Conservation (phyloP, 176 grass and related monocot genomes). For the Eragrostis curvula region DNA sequence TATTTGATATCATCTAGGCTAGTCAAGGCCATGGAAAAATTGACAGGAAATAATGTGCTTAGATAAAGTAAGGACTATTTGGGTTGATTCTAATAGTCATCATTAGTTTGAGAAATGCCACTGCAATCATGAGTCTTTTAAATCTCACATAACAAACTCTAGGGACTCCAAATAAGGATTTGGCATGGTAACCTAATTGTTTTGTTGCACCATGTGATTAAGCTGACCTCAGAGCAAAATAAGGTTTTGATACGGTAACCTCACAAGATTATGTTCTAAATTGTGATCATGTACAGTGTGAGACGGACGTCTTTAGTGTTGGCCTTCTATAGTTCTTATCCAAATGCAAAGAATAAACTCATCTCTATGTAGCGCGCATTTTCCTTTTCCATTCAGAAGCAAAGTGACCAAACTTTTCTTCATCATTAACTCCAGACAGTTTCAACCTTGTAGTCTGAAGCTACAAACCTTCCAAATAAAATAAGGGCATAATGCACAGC, state of each 20-base stretch:
- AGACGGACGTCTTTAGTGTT: neutral
- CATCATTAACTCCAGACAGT: neutral
- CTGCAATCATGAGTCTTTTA: neutral
- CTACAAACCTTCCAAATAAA: neutral
- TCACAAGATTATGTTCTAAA: neutral
- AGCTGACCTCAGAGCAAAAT: neutral
- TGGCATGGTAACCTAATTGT: neutral
- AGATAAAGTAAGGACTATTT: neutral
- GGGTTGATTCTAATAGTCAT: slow-evolving; percentile 1
- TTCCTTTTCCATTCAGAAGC: neutral
- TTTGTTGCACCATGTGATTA: neutral
- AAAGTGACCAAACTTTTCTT: neutral
- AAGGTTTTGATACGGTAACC: neutral
- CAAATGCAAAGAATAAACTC: neutral
- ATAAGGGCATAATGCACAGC: neutral
- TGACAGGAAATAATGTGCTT: neutral
- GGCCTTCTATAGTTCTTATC: neutral
- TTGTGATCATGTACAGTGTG: neutral
- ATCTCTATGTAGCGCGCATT: neutral
- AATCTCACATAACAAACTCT: neutral
- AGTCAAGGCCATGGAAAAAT: neutral
- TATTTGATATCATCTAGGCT: neutral
- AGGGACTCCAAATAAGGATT: neutral
- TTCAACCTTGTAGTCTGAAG: neutral
- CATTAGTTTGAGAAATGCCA: neutral